Evolutionary conservation across 2,329 filamentous ascomycete species (phyloP), one percentile per base, ranked within the genome.

Genomic region (Beauveria sp.): DNA sequence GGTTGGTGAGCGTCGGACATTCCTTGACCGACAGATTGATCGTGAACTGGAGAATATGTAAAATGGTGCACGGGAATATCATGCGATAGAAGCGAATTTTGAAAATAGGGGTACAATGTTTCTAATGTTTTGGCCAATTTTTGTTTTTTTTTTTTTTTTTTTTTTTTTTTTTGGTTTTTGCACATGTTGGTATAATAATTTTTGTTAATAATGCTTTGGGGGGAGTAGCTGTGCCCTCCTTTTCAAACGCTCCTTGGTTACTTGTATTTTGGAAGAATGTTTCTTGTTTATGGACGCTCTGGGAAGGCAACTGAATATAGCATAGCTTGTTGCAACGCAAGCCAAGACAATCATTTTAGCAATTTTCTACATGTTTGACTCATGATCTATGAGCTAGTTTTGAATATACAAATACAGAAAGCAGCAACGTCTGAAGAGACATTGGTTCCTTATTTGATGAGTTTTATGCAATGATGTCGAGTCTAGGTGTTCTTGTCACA

Each of bases 1-100:
- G 62, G 81, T 84, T 0, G 92, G 92, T 24, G 92, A 97, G 75
- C 88, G 91, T 73, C 86, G 89, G 72, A 86, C 87, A 18, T 97
- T 96, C 77, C 85, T 97, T 78, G 93, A 97, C 76, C 83, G 87
- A 67, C 90, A 92, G 77, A 97, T 99, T 75, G 94, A 99, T 76
- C 84, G 85, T 61, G 92, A 97, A 79, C 79, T 99, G 71, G 92
- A 92, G 65, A 96, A 89, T 74, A 96, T 97, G 92, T 96, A 82
- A 77, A 59, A 20, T 37, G 24, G 20, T 9, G 41, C 24, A 34
- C 7, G 4, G 26, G 6, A 47, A 52, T 22, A 10, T 37, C 16
- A 53, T 43, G 46, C 22, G 3, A 50, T 28, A 20, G 37, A 24
- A 43, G 37, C 26, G 34, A 59, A 40, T 10, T 34, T 24, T 28